A percentile compares a stretch with the other conserved stretches of the same genome.
Evolutionary conservation across 2,329 filamentous ascomycete species (phyloP).

Genomic region (Apiospora aurea): DNA sequence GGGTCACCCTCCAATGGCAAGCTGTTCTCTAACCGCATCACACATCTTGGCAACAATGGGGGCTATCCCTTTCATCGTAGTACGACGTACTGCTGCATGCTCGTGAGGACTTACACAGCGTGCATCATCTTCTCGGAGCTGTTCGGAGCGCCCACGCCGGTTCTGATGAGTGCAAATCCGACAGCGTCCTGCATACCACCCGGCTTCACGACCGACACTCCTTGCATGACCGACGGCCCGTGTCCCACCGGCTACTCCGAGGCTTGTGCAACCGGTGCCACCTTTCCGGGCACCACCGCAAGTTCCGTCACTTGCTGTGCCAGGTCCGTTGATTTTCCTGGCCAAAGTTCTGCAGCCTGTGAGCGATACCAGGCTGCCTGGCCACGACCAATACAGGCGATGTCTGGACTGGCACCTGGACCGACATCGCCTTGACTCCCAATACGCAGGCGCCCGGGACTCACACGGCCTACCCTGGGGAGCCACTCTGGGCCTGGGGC

Average conservation of each 20-base stretch:
- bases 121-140: neutral
- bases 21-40: neutral
- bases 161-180: slow-evolving; percentile 6
- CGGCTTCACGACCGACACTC: slow-evolving; percentile 8
- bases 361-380: neutral
- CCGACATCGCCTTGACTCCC: slow-evolving; percentile 6
- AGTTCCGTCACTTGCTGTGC: slow-evolving; percentile 21
- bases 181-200: slow-evolving; percentile 18
- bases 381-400: neutral
- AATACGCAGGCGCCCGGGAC: neutral
- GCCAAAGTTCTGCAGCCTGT: neutral
- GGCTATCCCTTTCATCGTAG: neutral
- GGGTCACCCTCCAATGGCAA: neutral
- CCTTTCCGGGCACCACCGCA: slow-evolving; percentile 10
- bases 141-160: slow-evolving; percentile 19
- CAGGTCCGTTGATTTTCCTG: neutral
- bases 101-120: neutral
- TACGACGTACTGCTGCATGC: slow-evolving; percentile 2
- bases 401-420: slow-evolving; percentile 12
- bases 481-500: neutral
- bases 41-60: neutral
- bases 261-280: neutral
- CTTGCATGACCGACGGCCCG: slow-evolving; percentile 18
- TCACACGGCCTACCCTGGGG: neutral
- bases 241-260: slow-evolving; percentile 19